Percentiles rank a stretch among this genome's conserved stretches.
phyloP scores from a whole-genome alignment of 495 filamentous ascomycete genomes.

The Melanomma pulvis-pyrius region DNA sequence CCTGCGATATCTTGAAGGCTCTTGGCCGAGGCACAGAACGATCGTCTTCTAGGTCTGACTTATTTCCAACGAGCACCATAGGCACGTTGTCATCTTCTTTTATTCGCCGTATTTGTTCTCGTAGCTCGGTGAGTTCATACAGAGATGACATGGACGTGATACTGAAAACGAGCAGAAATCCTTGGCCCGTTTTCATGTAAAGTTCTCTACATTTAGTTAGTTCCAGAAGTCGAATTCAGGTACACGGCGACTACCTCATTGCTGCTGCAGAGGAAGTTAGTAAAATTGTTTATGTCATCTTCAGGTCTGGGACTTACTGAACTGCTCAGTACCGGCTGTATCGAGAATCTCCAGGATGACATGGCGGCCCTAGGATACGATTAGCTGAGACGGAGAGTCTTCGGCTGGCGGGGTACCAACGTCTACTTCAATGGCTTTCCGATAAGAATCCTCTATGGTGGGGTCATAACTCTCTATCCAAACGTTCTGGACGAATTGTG shows the following conservation, averaged over 20 bases:
- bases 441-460: slow-evolving; percentile 97
- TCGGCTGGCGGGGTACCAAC: slow-evolving; percentile 56
- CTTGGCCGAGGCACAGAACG: slow-evolving; percentile 78
- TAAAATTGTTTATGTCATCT: not conserved
- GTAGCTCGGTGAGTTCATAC: slow-evolving; percentile 81
- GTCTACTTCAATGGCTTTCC: slow-evolving; percentile 92
- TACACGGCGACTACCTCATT: slow-evolving; percentile 61
- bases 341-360: slow-evolving; percentile 97
- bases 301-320: slow-evolving; percentile 67
- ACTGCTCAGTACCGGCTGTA: slow-evolving; percentile 97
- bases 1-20: slow-evolving; percentile 84
- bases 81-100: slow-evolving; percentile 92
- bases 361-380: slow-evolving; percentile 73
- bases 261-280: slow-evolving; percentile 58
- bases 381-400: not conserved
- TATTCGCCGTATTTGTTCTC: slow-evolving; percentile 95
- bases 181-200: slow-evolving; percentile 85
- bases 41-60: slow-evolving; percentile 92
- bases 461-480: slow-evolving; percentile 99
- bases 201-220: slow-evolving; percentile 26
- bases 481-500: slow-evolving; percentile 98
- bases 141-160: slow-evolving; percentile 88
- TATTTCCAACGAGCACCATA: slow-evolving; percentile 96
- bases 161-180: slow-evolving; percentile 95
- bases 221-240: not conserved